A percentile compares a stretch with the other conserved stretches of the same genome.
These are phyloP conservation scores for Penicillium parvum DNA, from an alignment of 495 filamentous ascomycete species.

Conservation along the genomic window DNA sequence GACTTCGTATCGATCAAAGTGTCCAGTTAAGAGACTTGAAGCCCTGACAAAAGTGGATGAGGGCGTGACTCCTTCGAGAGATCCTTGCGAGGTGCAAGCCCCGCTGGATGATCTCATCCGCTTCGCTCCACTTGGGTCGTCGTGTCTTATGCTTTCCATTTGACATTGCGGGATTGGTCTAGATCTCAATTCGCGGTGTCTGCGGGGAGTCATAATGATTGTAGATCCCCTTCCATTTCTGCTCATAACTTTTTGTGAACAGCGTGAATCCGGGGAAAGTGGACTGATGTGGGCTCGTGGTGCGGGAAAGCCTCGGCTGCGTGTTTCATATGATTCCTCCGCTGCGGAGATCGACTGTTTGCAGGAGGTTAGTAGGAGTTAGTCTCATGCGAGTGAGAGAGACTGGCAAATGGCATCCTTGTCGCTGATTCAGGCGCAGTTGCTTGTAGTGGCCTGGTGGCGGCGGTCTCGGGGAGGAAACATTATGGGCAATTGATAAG, in stretches of 20 bases:
- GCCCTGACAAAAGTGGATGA: no score
- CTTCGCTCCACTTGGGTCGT: background rate
- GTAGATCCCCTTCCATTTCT: background rate
- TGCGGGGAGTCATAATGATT: no score
- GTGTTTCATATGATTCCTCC: background rate
- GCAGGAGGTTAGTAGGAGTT: no score
- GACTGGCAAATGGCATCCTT: no score
- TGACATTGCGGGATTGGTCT: background rate
- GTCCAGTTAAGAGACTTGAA: no score
- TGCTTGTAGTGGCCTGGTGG: no score
- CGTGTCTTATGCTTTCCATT: background rate
- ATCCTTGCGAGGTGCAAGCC: slow-evolving; percentile 34
- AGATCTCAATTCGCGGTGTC: no score
- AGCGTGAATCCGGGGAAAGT: background rate
- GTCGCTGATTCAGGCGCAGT: no score
- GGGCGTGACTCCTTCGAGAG: slow-evolving; percentile 20
- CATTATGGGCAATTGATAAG: no score
- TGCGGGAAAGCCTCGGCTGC: background rate
- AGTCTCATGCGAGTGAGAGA: no score
- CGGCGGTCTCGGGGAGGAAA: no score
- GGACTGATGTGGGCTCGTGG: background rate
- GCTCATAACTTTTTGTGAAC: background rate
- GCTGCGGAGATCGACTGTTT: background rate
- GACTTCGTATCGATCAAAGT: no score
- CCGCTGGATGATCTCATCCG: slow-evolving; percentile 20